phyloP scores from a whole-genome alignment of 2,329 filamentous ascomycete species.

The Pseudogymnoascus destructans region DNA sequence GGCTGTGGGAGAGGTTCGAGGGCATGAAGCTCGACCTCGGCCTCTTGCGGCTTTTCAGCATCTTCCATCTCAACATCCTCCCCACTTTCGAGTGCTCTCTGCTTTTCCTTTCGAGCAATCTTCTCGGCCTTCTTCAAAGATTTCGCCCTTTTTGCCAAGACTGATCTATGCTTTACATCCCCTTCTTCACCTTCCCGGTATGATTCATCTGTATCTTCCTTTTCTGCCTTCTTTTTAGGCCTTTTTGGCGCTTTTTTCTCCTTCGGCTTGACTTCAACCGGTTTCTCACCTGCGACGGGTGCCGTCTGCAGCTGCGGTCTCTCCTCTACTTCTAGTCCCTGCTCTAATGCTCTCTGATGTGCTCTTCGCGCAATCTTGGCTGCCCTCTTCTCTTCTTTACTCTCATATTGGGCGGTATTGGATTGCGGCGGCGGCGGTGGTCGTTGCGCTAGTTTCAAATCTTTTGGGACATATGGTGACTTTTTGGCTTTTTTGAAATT shows the following conservation, averaged over 20 bases:
- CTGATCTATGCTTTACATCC: slow-evolving; percentile 30
- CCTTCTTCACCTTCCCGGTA: slow-evolving; percentile 8
- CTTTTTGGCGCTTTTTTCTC: slow-evolving; percentile 16
- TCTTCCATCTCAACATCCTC: slow-evolving; percentile 22
- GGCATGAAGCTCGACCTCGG: slow-evolving; percentile 45
- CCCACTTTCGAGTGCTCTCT: slow-evolving; percentile 23
- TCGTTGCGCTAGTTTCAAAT: slow-evolving; percentile 11
- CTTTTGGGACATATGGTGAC: neutral
- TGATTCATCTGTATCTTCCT: slow-evolving; percentile 15
- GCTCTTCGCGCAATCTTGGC: slow-evolving; percentile 12
- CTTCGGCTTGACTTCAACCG: slow-evolving; percentile 14
- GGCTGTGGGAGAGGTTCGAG: slow-evolving; percentile 76
- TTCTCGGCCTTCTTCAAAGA: slow-evolving; percentile 38
- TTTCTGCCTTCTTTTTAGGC: slow-evolving; percentile 12
- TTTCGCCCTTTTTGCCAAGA: slow-evolving; percentile 43
- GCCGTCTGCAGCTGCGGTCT: neutral
- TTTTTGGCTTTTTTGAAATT: neutral
- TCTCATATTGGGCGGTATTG: slow-evolving; percentile 6
- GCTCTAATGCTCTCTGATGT: slow-evolving; percentile 13
- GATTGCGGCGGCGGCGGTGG: neutral
- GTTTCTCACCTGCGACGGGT: slow-evolving; percentile 8
- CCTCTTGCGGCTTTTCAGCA: slow-evolving; percentile 22
- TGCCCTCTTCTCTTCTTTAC: slow-evolving; percentile 11
- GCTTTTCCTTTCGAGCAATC: slow-evolving; percentile 25
- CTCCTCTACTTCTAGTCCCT: neutral